Conservation (phyloP, 1,139 yeast genomes). For the Scheffersomyces cryptocercus region DNA sequence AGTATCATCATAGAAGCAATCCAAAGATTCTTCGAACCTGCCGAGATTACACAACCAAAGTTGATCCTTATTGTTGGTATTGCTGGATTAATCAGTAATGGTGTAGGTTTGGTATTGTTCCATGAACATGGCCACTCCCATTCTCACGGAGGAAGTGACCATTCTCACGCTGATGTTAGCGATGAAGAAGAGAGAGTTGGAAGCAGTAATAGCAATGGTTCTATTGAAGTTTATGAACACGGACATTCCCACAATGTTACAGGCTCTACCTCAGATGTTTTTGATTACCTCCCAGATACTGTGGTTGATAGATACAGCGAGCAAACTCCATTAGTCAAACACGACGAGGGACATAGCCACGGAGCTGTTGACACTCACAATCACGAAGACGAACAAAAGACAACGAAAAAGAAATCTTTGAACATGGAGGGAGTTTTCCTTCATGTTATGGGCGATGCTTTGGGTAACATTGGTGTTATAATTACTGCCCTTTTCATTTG, state of each 20-base stretch:
- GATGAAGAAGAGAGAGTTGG: constrained; percentile 21
- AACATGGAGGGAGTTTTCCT: constrained; percentile 97
- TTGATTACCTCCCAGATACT: constrained; percentile 41
- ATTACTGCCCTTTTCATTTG: constrained; percentile 87
- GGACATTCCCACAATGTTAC: constrained; percentile 24
- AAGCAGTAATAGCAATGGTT: constrained; percentile 18
- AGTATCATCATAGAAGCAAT: constrained; percentile 91
- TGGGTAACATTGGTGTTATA: constrained; percentile 94
- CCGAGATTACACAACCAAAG: constrained; percentile 74
- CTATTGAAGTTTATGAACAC: constrained; percentile 3
- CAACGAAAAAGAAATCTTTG: constrained; percentile 57
- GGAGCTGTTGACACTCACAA: constrained; percentile 15
- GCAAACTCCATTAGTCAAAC: constrained; percentile 29
- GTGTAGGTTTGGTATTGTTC: constrained; percentile 81
- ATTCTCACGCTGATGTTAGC: constrained; percentile 18
- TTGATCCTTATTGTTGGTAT: constrained; percentile 79
- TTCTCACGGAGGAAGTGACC: constrained; percentile 32
- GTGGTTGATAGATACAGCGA: constrained; percentile 36
- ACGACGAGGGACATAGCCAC: constrained; percentile 7
- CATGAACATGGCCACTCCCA: constrained; percentile 88
- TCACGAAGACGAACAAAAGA: constrained; percentile 10
- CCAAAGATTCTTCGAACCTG: constrained; percentile 84
- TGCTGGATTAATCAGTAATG: constrained; percentile 79
- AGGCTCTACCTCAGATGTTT: constrained; percentile 26
- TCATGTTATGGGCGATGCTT: constrained; percentile 94